Evolutionary conservation across 805 yeast species (phyloP).

Genomic region (Pichia exigua): DNA sequence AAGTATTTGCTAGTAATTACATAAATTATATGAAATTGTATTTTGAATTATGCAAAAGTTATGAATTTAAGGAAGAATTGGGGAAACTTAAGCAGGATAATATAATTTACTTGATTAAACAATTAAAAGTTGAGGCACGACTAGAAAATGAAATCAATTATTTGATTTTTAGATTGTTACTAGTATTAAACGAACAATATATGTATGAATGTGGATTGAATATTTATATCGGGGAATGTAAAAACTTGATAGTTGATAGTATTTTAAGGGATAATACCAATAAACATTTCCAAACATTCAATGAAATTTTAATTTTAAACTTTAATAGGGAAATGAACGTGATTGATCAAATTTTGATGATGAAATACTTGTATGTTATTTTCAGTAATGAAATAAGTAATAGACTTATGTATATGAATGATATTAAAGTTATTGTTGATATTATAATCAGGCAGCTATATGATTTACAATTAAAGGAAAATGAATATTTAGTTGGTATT

Average conservation of each 20-base stretch:
- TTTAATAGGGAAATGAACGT: slow-evolving; percentile 72
- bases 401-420: slow-evolving; percentile 73
- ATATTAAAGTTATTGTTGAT: slow-evolving; percentile 74
- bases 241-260: slow-evolving; percentile 48
- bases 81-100: slow-evolving; percentile 10
- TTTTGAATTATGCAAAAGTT: slow-evolving; percentile 46
- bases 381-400: slow-evolving; percentile 59
- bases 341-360: slow-evolving; percentile 65
- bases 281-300: slow-evolving; percentile 43
- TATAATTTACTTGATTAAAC: slow-evolving; percentile 39
- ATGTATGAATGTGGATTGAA: slow-evolving; percentile 34
- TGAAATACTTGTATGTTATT: slow-evolving; percentile 68
- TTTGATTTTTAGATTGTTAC: slow-evolving; percentile 59
- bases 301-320: slow-evolving; percentile 63
- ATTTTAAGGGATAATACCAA: not conserved
- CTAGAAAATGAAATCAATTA: slow-evolving; percentile 54
- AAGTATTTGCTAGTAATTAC: slow-evolving; percentile 20
- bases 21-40: slow-evolving; percentile 39
- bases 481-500: slow-evolving; percentile 54
- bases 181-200: slow-evolving; percentile 82
- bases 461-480: slow-evolving; percentile 50
- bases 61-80: slow-evolving; percentile 29
- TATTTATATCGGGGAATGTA: slow-evolving; percentile 6
- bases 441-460: slow-evolving; percentile 73
- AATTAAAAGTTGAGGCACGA: slow-evolving; percentile 33